A percentile compares a stretch with the other conserved stretches of the same genome.
These are phyloP conservation scores for Saksenaea oblongispora DNA, from an alignment of 371 early-diverging fungal genomes.

Conservation along the genomic window DNA sequence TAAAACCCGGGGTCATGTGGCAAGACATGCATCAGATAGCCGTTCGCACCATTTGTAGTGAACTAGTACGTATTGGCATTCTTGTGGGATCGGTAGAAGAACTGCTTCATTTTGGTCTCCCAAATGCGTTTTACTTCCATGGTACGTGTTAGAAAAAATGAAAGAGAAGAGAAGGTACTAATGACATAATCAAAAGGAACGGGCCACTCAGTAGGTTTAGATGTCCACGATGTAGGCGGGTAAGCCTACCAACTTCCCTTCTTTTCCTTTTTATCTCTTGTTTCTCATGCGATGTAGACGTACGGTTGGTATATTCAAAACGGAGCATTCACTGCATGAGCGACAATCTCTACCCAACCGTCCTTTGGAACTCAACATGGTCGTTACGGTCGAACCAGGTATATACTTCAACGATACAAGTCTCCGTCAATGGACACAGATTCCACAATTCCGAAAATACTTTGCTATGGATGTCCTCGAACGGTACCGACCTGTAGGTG, in stretches of 20 bases:
- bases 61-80: slow-evolving; percentile 71
- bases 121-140: slow-evolving; percentile 85
- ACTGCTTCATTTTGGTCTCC: slow-evolving; percentile 62
- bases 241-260: slow-evolving; percentile 36
- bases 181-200: slow-evolving; percentile 19
- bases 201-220: slow-evolving; percentile 72
- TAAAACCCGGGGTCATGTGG: slow-evolving; percentile 85
- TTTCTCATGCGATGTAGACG: background rate
- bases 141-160: slow-evolving; percentile 42
- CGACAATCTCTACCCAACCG: slow-evolving; percentile 9
- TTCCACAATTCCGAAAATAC: slow-evolving; percentile 56
- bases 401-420: slow-evolving; percentile 62
- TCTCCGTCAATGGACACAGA: slow-evolving; percentile 48
- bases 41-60: slow-evolving; percentile 62
- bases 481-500: slow-evolving; percentile 75
- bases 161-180: background rate
- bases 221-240: slow-evolving; percentile 90
- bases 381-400: slow-evolving; percentile 93
- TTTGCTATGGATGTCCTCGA: slow-evolving; percentile 68
- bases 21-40: slow-evolving; percentile 85
- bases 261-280: background rate
- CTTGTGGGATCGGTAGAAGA: slow-evolving; percentile 64
- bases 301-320: background rate
- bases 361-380: slow-evolving; percentile 76
- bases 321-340: background rate